Evolutionary conservation across 2,329 filamentous ascomycete genomes (phyloP), one percentile per base, ranked within the genome.

Genomic region (Phaeosphaeriaceae sp.): DNA sequence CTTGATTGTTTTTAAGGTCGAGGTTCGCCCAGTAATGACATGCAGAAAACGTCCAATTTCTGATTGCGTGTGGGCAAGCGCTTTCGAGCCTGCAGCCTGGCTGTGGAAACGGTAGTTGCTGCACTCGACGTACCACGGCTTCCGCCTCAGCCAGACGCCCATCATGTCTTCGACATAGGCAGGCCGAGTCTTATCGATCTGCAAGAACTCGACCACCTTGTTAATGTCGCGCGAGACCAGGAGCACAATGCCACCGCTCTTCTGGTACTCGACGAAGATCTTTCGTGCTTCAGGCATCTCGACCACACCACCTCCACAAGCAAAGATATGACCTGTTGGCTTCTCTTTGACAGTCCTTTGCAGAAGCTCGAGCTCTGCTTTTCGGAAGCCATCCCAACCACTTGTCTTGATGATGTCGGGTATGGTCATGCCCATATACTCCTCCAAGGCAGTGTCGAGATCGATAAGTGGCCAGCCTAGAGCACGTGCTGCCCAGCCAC

Each of bases 71-170:
- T 82, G 79, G 13, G 81, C 78, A 51, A 87, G 77, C 36, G 81
- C 81, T 10, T 68, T 77, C 21, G 82, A 77, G 41, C 82, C 83
- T 2, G 85, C 81, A 47, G 81, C 88, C 51, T 92, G 92, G 76
- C 91, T 96, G 80, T 94, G 91, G 80, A 97, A 98, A 68, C 96
- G 88, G 69, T 92, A 90, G 74, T 96, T 99, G 81, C 93, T 97
- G 83, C 95, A 98, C 75, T 94, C 88, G 56, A 91, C 85, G 78
- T 92, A 98, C 88, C 92, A 97, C 2, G 89, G 90, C 76, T 93
- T 95, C 40, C 95, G 89, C 53, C 94, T 89, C 56, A 92, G 82
- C 84, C 96, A 99, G 2, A 99, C 94, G 10, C 88, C 88, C 80
- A 92, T 90, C 82, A 97, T 96, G 70, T 98, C 90, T 67, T 95